A percentile compares a stretch with the other conserved stretches of the same genome.
Evolutionary conservation across 148 eudicot species (phyloP).

Genomic region (Oxyria digyna): DNA sequence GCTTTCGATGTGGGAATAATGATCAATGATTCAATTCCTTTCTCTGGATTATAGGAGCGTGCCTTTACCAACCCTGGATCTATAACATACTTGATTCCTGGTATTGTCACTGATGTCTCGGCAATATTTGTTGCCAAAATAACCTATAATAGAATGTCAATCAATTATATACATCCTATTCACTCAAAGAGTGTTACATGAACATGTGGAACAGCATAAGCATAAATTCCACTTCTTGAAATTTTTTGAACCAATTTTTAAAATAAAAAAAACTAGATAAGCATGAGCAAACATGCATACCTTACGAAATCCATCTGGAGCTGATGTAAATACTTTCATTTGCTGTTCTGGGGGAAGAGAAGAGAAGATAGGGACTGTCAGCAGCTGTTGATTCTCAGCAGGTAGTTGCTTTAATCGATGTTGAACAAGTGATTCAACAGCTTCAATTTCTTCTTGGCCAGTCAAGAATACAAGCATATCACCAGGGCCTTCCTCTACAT

Average conservation of each 20-base stretch:
- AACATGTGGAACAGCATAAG: not conserved
- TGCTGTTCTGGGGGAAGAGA: slow-evolving; percentile 96
- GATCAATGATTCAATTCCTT: slow-evolving; percentile 67
- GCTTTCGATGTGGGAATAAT: slow-evolving; percentile 88
- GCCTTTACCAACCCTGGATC: slow-evolving; percentile 98
- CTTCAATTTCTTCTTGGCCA: slow-evolving; percentile 99
- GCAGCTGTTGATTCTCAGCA: slow-evolving; percentile 40
- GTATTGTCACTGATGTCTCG: slow-evolving; percentile 94
- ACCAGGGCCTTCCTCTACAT: slow-evolving; percentile 77
- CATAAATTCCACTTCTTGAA: not conserved
- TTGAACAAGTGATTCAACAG: slow-evolving; percentile 67
- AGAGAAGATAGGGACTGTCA: slow-evolving; percentile 55
- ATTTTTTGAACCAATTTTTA: not conserved
- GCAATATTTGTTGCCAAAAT: slow-evolving; percentile 97
- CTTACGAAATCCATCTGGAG: slow-evolving; percentile 75
- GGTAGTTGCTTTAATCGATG: slow-evolving; percentile 58
- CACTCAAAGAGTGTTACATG: not conserved
- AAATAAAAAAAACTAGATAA: not conserved
- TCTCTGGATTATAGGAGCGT: slow-evolving; percentile 57
- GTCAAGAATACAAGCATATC: slow-evolving; percentile 95
- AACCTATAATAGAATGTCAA: slow-evolving; percentile 35
- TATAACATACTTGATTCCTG: slow-evolving; percentile 91
- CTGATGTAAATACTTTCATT: slow-evolving; percentile 74
- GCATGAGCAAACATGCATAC: slow-evolving; percentile 23
- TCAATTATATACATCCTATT: not conserved